Conservation (phyloP, 1,284 basidiomycete species). For the Apiotrichum mycotoxinovorans region DNA sequence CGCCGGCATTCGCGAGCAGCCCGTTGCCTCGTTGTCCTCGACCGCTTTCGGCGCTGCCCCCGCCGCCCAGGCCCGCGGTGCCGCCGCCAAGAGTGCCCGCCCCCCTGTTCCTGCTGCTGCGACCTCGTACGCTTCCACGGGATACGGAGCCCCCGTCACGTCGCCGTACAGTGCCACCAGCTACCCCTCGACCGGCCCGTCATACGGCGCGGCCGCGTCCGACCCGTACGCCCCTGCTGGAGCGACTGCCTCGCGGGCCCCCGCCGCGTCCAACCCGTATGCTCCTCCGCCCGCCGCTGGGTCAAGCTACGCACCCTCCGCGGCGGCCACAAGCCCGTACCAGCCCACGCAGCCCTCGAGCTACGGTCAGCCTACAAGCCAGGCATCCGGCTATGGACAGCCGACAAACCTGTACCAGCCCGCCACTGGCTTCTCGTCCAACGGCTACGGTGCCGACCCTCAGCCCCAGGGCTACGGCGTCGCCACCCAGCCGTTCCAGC, state of each 20-base stretch:
- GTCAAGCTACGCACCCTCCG: constrained; percentile 22
- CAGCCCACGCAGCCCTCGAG: constrained; percentile 21
- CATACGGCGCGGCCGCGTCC: background rate
- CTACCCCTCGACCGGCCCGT: background rate
- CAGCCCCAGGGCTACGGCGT: constrained; percentile 28
- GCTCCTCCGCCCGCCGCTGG: constrained; percentile 21
- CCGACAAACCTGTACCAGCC: constrained; percentile 8
- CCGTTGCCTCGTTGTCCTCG: constrained; percentile 12
- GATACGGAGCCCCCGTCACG: constrained; percentile 1
- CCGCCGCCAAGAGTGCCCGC: constrained; percentile 12
- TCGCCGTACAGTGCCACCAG: constrained; percentile 5
- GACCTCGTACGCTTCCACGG: constrained; percentile 12
- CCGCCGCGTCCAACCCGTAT: constrained; percentile 17
- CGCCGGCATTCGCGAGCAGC: constrained; percentile 23
- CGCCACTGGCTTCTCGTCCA: constrained; percentile 24
- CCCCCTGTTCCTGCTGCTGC: constrained; percentile 13
- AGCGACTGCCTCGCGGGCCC: background rate
- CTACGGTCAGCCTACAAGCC: constrained; percentile 2
- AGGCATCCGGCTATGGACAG: constrained; percentile 1
- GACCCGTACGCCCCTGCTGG: background rate
- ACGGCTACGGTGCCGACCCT: constrained; percentile 29
- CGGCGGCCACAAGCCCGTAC: constrained; percentile 20
- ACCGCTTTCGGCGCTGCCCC: constrained; percentile 13
- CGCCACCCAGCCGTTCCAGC: constrained; percentile 20
- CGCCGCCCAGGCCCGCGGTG: background rate